Base-by-base conservation (phyloP, 2,329 filamentous ascomycete genomes). In the Amylocarpus encephaloides region DNA sequence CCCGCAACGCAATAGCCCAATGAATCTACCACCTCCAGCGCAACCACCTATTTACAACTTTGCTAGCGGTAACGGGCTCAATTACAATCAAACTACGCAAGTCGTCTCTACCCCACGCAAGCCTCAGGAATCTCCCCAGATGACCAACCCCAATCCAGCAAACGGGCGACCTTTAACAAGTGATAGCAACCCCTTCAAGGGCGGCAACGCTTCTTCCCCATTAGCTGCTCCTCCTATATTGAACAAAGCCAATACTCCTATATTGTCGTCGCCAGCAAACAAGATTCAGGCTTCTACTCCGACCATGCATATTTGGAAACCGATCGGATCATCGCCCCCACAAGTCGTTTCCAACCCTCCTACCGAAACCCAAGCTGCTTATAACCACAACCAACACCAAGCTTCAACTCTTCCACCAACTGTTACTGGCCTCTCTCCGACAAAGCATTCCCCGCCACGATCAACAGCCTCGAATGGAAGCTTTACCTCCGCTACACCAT, bases 341-440 rank as follows among this genome's bases (percentile, higher is more conserved):
- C 53, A 49, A 33, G 29, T 44, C 40, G 33, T 44, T 9, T 33
- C 43, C 40, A 52, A 52, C 16, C 47, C 59, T 18, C 42, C 51
- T 40, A 30, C 44, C 12, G 36, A 47, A 39, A 49, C 35, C 13
- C 40, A 54, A 5, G 6, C 48, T 32, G 15, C 38, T 22, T 44
- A 51, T 38, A 12, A 48, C 6, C 47, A 41, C 38, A 58, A 59
- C 43, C 43, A 48, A 18, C 46, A 49, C 22, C 59, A 64, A 42
- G 47, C 56, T 34, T 46, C 64, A 50, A 51, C 61, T 49, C 42
- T 65, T 49, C 60, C 66, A 53, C 59, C 67, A 13, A 58, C 64
- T 54, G 62, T 65, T 56, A 49, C 70, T 4, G 73, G 73, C 2
- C 59, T 70, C 38, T 72, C 70, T 1, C 73, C 73, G 2, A 69